These are phyloP conservation scores for Marchantia polymorpha DNA, from an alignment of 225 moss, liverwort and hornwort genomes.

Conservation along the genomic window DNA sequence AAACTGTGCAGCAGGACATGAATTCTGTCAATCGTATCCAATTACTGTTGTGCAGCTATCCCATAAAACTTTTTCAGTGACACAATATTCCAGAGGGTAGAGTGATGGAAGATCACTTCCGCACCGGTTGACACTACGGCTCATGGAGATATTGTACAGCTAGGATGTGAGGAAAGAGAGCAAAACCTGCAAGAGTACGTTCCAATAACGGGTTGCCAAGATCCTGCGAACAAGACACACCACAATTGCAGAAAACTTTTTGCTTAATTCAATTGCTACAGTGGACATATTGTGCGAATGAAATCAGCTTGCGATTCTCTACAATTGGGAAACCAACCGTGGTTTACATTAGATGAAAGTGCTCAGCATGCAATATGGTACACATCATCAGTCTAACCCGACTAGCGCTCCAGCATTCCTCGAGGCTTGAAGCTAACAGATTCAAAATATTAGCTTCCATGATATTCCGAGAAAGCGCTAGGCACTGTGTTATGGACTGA, in stretches of 20 bases:
- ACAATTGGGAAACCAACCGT: neutral
- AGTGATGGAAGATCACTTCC: too few relatives aligned
- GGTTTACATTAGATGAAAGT: neutral
- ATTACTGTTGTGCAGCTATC: neutral
- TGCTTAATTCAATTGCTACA: neutral
- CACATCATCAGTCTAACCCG: neutral
- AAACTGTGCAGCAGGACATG: neutral
- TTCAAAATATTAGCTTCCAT: neutral
- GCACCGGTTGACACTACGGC: neutral
- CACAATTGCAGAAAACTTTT: neutral
- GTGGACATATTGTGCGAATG: neutral
- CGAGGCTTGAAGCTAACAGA: neutral
- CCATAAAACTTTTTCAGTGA: neutral
- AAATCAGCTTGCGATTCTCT: neutral
- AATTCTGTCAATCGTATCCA: neutral
- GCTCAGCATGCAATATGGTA: neutral
- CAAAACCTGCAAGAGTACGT: slow-evolving; percentile 58
- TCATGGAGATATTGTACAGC: neutral
- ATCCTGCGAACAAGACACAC: slow-evolving; percentile 48
- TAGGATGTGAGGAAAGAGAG: slow-evolving; percentile 15
- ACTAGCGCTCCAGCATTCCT: neutral
- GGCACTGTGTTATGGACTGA: neutral
- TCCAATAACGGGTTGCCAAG: slow-evolving; percentile 64
- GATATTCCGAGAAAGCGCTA: neutral
- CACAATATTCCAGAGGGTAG: too few relatives aligned